Percentiles rank a stretch among this genome's conserved stretches.
These are phyloP conservation scores for Tympanopsis confertula DNA, from an alignment of 2,329 filamentous ascomycete genomes.

Conservation along the genomic window DNA sequence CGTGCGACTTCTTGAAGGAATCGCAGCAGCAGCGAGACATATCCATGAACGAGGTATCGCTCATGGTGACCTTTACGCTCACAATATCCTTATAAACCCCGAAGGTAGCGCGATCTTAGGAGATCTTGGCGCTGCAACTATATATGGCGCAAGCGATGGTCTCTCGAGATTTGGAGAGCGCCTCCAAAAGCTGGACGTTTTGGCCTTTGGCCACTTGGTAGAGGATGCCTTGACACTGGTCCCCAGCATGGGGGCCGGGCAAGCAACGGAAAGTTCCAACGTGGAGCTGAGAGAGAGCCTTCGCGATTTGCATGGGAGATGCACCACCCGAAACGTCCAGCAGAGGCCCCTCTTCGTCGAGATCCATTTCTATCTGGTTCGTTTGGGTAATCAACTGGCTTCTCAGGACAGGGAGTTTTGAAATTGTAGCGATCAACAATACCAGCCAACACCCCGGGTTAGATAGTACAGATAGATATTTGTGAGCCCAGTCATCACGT, in stretches of 20 bases:
- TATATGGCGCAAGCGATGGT: constrained; percentile 20
- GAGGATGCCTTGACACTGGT: constrained; percentile 29
- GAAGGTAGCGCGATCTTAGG: constrained; percentile 30
- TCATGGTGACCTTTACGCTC: constrained; percentile 34
- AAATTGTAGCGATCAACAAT: neutral
- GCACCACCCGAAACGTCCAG: constrained; percentile 11
- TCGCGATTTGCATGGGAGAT: constrained; percentile 13
- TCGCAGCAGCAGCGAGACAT: constrained; percentile 28
- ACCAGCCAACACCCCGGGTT: neutral
- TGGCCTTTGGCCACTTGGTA: constrained; percentile 33
- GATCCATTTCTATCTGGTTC: too few species aligned
- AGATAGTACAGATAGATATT: too few species aligned
- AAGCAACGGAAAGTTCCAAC: constrained; percentile 6
- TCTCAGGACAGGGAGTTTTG: too few species aligned
- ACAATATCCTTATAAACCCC: constrained; percentile 29
- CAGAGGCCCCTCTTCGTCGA: constrained; percentile 19
- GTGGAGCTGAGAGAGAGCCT: constrained; percentile 9
- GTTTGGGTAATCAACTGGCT: too few species aligned
- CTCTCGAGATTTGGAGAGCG: constrained; percentile 6
- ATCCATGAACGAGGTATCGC: constrained; percentile 28
- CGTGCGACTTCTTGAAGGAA: constrained; percentile 22
- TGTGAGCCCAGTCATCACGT: too few species aligned
- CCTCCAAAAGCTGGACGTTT: constrained; percentile 30
- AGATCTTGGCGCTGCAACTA: constrained; percentile 33
- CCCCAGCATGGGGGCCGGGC: constrained; percentile 4